Evolutionary conservation across 2,329 filamentous ascomycete species (phyloP), one percentile per base, ranked within the genome.

Genomic region (Alternaria incomplexa): DNA sequence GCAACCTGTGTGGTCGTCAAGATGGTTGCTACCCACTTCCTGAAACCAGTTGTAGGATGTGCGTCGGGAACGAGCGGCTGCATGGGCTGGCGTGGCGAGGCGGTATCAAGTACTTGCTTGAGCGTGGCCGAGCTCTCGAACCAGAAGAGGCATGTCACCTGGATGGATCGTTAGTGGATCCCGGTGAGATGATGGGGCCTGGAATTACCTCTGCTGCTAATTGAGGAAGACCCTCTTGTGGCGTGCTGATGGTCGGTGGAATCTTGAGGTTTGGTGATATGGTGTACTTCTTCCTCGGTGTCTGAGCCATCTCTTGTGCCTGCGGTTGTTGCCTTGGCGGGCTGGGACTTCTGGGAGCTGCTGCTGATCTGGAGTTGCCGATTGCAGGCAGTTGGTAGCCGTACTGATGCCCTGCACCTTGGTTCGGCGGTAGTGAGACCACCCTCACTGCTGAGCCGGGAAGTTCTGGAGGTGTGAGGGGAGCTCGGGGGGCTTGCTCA

Each of bases 71-170:
- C 87, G 9, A 97, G 84, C 30, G 86, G 82, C 59, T 86, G 81
- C 50, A 87, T 77, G 36, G 83, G 67, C 43, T 76, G 67, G 70
- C 73, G 67, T 66, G 82, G 76, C 9, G 80, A 79, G 40, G 81
- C 80, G 6, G 88, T 82, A 10, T 89, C 87, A 76, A 94, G 91
- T 40, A 94, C 92, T 61, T 88, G 86, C 70, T 91, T 88, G 15
- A 98, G 83, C 22, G 91, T 91, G n/a, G 91, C 87, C 46, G 92
- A 91, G 15, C 91, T 91, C 80, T 98, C 94, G 77, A 98, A 98
- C 95, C 96, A 98, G 82, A 98, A 97, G 13, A 99, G 85, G 76
- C 95, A 97, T 12, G 95, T 97, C 80, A 98, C 92, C 92, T 97
- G 45, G 15, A 43, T 53, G 47, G n/a, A 32, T 53, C 22, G 26